Conservation (phyloP, 306 rosid genomes). For the Fragaria vesca region DNA sequence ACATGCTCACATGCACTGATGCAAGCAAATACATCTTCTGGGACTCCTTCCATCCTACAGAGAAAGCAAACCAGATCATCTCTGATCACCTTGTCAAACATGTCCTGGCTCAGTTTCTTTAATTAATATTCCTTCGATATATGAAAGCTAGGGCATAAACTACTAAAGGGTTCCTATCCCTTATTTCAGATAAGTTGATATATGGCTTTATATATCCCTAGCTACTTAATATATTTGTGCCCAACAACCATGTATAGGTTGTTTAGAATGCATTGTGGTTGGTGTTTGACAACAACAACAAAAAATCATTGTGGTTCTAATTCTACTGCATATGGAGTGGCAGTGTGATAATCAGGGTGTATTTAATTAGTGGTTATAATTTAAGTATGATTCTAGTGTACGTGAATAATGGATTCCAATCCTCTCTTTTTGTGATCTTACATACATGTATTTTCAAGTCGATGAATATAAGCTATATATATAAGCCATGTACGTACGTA, state of each 20-base stretch:
- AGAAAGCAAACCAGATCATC: conserved; percentile 37
- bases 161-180: neutral
- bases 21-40: conserved; percentile 48
- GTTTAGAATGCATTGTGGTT: neutral
- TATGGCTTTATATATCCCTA: neutral
- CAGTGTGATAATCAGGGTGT: neutral
- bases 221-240: neutral
- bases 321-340: neutral
- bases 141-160: neutral
- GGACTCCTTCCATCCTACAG: conserved; percentile 59
- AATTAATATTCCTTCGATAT: neutral
- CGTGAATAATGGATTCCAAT: neutral
- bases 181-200: neutral
- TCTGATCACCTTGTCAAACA: conserved; percentile 27
- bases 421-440: neutral
- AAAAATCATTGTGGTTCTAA: too few species aligned
- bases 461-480: neutral
- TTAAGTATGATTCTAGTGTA: neutral
- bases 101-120: conserved; percentile 26
- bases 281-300: neutral
- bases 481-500: too few species aligned
- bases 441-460: neutral
- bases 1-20: conserved; percentile 38
- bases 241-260: neutral
- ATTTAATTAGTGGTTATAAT: neutral